Conservation (phyloP, 164 flowering plant species). For the Sextonia rubra region DNA sequence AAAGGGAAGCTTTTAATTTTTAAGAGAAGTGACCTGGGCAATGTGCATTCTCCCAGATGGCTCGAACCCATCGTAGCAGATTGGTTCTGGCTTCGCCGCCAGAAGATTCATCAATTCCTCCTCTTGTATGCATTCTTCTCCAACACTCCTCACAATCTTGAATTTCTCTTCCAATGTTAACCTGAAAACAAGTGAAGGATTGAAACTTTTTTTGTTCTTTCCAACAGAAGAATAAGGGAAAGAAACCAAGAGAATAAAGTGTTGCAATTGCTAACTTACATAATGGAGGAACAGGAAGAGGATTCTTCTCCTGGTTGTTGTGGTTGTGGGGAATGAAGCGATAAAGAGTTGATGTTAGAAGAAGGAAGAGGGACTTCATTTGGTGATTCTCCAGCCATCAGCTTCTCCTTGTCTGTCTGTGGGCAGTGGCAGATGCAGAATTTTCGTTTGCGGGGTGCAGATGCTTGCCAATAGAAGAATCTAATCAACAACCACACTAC, state of each 20-base stretch:
- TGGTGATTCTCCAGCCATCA: not conserved
- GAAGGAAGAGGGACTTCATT: not conserved
- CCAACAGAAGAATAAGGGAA: not conserved
- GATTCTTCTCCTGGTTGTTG: not conserved
- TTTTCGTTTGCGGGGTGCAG: no score
- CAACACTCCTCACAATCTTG: constrained; percentile 14
- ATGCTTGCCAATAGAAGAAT: no score
- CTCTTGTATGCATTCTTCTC: constrained; percentile 23
- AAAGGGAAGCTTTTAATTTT: not conserved
- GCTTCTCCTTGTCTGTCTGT: not conserved
- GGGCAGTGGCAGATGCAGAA: no score
- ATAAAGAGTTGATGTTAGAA: not conserved
- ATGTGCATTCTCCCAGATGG: constrained; percentile 24
- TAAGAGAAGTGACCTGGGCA: constrained; percentile 15
- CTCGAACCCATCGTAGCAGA: constrained; percentile 22
- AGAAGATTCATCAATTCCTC: constrained; percentile 19
- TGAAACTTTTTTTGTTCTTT: not conserved
- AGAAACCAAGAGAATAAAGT: not conserved
- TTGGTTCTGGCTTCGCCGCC: constrained; percentile 12
- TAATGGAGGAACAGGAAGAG: not conserved
- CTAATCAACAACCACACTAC: no score
- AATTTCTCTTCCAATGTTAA: constrained; percentile 15
- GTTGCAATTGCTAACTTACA: not conserved
- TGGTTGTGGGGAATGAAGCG: not conserved
- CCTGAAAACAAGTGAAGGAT: constrained; percentile 1